A percentile compares a stretch with the other conserved stretches of the same genome.
Evolutionary conservation across 176 grass and related monocot species (phyloP).

Genomic region (Triticum monococcum): DNA sequence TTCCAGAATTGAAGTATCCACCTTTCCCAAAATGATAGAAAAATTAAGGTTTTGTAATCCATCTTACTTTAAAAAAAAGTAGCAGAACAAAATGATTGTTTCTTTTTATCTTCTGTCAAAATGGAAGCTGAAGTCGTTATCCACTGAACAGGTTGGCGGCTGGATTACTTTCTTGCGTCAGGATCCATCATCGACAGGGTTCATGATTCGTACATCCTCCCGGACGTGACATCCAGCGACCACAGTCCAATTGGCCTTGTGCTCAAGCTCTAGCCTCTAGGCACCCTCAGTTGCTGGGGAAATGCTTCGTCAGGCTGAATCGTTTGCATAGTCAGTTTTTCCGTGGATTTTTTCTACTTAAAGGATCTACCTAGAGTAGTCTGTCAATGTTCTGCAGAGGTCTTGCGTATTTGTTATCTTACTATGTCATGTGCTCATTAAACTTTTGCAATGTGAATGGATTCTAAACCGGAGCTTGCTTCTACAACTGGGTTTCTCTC

Average conservation of each 20-base stretch:
- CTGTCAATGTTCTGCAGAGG: neutral
- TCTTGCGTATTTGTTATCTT: neutral
- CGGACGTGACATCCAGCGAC: constrained; percentile 73
- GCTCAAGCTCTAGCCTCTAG: constrained; percentile 66
- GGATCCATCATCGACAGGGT: constrained; percentile 50
- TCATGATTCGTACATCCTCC: constrained; percentile 81
- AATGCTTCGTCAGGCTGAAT: constrained; percentile 14
- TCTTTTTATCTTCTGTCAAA: neutral
- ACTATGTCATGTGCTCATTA: neutral
- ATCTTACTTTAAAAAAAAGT: neutral
- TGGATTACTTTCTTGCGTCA: constrained; percentile 90
- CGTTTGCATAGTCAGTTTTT: neutral
- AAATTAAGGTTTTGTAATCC: neutral
- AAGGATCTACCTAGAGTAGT: neutral
- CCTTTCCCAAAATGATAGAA: neutral
- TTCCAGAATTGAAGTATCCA: neutral
- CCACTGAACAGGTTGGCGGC: constrained; percentile 61
- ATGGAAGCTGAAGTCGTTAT: neutral
- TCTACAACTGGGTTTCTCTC: neutral
- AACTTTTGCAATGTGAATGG: neutral
- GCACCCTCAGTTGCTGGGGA: constrained; percentile 6
- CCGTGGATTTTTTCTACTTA: neutral
- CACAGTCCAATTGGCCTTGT: constrained; percentile 85
- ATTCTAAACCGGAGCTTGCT: neutral
- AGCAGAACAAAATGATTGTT: neutral